Percentiles rank a stretch among this genome's conserved stretches.
Conservation (phyloP, 1,284 basidiomycete species). For the Pseudozyma tsukubaensis region DNA sequence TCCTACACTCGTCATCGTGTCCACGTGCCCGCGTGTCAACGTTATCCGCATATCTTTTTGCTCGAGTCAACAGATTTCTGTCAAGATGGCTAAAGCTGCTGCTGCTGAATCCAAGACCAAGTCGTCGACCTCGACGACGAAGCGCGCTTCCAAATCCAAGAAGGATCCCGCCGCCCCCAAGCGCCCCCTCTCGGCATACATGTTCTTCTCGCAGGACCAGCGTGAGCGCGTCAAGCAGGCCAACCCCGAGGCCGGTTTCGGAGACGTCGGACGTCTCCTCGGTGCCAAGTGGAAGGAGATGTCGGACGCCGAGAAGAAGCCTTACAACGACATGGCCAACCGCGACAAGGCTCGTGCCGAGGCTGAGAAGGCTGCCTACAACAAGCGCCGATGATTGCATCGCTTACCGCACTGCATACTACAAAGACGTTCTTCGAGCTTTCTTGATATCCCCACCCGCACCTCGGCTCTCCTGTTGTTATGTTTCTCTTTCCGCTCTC, state of each 20-base stretch:
- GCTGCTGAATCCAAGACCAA: constrained; percentile 61
- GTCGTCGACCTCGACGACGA: constrained; percentile 49
- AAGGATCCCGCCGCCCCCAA: constrained; percentile 83
- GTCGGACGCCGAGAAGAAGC: constrained; percentile 86
- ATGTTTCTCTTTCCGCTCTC: constrained; percentile 1
- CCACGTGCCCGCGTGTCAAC: no score
- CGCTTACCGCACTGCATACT: no score
- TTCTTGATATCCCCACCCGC: constrained; percentile 31
- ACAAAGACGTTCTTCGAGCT: constrained; percentile 1
- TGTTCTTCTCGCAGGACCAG: constrained; percentile 98
- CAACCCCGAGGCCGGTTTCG: constrained; percentile 93
- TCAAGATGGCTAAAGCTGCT: constrained; percentile 61
- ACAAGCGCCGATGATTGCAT: constrained; percentile 38
- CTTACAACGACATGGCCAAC: constrained; percentile 87
- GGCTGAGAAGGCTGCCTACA: constrained; percentile 80
- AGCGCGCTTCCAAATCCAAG: constrained; percentile 64
- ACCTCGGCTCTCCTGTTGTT: background rate
- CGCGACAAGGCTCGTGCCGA: constrained; percentile 87
- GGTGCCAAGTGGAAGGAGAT: constrained; percentile 92
- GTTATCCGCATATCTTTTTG: background rate
- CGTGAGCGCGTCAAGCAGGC: constrained; percentile 92
- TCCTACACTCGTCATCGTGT: no score
- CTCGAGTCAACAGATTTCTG: constrained; percentile 3
- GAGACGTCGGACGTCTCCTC: constrained; percentile 88
- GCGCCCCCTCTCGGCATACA: constrained; percentile 92